Conservation (phyloP, 768 basidiomycete species). For the Coprinellus micaceus region DNA sequence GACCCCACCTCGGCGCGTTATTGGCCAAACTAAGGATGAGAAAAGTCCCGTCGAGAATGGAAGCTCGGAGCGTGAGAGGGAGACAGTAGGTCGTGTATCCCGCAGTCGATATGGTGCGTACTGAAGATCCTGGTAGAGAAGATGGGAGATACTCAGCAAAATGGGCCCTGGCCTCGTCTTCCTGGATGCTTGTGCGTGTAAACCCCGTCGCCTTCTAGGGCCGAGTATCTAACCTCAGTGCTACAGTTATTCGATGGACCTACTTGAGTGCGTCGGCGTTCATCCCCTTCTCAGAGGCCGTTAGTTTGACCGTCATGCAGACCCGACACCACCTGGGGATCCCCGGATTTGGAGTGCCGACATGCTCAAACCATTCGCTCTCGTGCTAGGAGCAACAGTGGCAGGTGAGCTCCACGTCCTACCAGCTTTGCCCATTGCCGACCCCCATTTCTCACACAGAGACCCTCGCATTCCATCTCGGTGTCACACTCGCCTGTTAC, state of each 20-base stretch:
- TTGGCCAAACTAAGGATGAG: constrained; percentile 17
- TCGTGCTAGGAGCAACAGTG: constrained; percentile 62
- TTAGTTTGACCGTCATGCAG: constrained; percentile 27
- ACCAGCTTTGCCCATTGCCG: background rate
- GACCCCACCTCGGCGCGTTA: constrained; percentile 49
- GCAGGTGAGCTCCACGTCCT: constrained; percentile 41
- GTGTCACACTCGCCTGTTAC: constrained; percentile 57
- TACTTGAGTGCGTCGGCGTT: constrained; percentile 48
- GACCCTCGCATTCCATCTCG: constrained; percentile 70
- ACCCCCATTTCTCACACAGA: constrained; percentile 39
- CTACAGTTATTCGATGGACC: constrained; percentile 73
- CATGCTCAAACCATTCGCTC: constrained; percentile 45
- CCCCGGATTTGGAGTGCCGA: constrained; percentile 52
- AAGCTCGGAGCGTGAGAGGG: background rate
- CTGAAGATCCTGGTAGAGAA: constrained; percentile 34
- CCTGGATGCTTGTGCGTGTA: constrained; percentile 67
- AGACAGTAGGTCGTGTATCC: background rate
- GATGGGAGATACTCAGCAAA: constrained; percentile 56
- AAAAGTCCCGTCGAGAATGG: constrained; percentile 11
- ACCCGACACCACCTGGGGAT: constrained; percentile 34
- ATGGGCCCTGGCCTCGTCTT: constrained; percentile 57
- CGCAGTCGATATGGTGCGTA: background rate
- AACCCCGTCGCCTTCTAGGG: constrained; percentile 9
- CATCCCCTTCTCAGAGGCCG: background rate
- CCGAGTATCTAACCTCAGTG: background rate